phyloP scores from a whole-genome alignment of 2,329 filamentous ascomycete genomes.

The Exophiala mesophila region DNA sequence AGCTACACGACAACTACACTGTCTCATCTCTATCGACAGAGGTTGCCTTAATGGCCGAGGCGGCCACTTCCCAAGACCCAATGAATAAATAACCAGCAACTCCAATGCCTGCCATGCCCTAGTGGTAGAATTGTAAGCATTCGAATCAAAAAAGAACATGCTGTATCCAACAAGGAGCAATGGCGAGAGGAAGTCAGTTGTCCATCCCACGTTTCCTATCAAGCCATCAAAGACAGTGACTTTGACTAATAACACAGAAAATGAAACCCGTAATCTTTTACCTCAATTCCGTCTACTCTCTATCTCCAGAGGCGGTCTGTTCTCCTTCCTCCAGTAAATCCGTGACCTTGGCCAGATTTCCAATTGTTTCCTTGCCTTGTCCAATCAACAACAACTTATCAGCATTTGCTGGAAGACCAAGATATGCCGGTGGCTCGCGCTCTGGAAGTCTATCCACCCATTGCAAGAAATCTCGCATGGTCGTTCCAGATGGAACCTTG shows the following conservation, averaged over 20 bases:
- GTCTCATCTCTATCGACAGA: no score
- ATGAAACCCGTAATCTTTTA: constrained; percentile 3
- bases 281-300: no score
- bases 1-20: no score
- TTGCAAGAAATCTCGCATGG: constrained; percentile 75
- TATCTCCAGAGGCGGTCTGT: constrained; percentile 54
- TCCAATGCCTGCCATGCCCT: neutral
- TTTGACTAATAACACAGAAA: no score
- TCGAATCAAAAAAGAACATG: neutral
- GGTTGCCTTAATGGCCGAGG: no score
- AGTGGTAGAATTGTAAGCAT: neutral
- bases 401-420: constrained; percentile 89
- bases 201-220: no score
- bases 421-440: constrained; percentile 90
- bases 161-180: neutral
- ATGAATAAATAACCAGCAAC: no score
- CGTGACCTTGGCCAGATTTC: constrained; percentile 76
- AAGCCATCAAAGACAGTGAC: no score
- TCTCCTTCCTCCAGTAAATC: constrained; percentile 91
- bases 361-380: constrained; percentile 77
- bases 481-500: constrained; percentile 72
- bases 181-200: no score
- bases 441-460: constrained; percentile 94
- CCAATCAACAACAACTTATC: constrained; percentile 92
- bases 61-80: no score